Evolutionary conservation across 768 basidiomycete species (phyloP).

Genomic region (Mycena belliarum): DNA sequence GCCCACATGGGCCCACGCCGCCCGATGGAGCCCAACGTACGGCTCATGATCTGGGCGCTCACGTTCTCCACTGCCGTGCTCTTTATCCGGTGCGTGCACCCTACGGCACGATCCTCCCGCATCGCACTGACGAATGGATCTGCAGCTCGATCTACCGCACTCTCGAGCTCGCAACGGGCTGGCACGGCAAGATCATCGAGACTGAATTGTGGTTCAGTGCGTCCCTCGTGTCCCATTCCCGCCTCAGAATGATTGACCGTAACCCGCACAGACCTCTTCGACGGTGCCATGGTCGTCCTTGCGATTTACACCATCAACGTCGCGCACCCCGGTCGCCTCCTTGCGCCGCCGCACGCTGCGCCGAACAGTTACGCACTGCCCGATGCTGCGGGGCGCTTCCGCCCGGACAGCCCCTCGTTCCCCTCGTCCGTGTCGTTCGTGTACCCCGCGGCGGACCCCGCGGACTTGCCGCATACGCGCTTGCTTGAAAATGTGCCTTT

Average conservation of each 20-base stretch:
- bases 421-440: too few relatives aligned
- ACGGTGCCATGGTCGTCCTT: constrained; percentile 43
- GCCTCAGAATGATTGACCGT: too few relatives aligned
- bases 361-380: background rate
- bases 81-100: constrained; percentile 50
- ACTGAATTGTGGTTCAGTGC: constrained; percentile 36
- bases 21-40: background rate
- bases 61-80: constrained; percentile 41
- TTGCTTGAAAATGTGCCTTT: too few relatives aligned
- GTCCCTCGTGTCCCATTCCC: constrained; percentile 43
- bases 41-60: constrained; percentile 36
- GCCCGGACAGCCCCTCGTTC: background rate
- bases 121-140: background rate
- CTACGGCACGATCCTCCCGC: background rate
- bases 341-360: background rate
- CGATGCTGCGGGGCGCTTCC: background rate
- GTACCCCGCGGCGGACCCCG: too few relatives aligned
- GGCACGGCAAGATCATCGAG: background rate
- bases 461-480: too few relatives aligned
- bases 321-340: constrained; percentile 37
- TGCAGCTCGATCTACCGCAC: constrained; percentile 39
- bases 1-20: constrained; percentile 12
- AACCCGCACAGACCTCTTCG: constrained; percentile 31
- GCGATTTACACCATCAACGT: constrained; percentile 44
- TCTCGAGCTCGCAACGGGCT: constrained; percentile 26